Conservation (phyloP, 1,139 yeast species). For the Suhomyces atakaporum region DNA sequence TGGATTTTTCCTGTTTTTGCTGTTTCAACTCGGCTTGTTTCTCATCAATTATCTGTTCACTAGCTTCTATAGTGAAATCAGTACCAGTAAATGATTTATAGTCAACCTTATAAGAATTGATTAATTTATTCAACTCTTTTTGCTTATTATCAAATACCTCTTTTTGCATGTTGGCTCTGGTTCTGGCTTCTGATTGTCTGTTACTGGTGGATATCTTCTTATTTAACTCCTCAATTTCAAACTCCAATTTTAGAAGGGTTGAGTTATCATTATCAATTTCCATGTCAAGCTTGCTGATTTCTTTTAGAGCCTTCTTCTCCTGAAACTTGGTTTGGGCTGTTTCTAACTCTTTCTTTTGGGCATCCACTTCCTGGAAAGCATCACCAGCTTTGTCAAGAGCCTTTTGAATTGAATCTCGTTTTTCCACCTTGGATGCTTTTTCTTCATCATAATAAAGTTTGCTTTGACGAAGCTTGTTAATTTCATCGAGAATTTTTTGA, state of each 20-base stretch:
- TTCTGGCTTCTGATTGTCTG: constrained; percentile 54
- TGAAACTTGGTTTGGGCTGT: constrained; percentile 33
- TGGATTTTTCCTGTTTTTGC: constrained; percentile 16
- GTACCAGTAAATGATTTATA: constrained; percentile 21
- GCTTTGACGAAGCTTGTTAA: constrained; percentile 45
- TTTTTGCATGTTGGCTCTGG: constrained; percentile 16
- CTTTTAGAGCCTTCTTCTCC: constrained; percentile 27
- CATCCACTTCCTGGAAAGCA: constrained; percentile 43
- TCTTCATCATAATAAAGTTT: constrained; percentile 38
- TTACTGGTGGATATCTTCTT: constrained; percentile 52
- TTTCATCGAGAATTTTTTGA: constrained; percentile 14
- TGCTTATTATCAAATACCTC: constrained; percentile 17
- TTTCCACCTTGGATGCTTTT: constrained; percentile 30
- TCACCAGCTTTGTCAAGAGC: constrained; percentile 38
- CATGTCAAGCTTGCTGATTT: constrained; percentile 29
- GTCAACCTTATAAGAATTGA: constrained; percentile 17
- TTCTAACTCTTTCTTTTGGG: constrained; percentile 39
- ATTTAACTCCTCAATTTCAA: constrained; percentile 55
- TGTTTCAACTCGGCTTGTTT: constrained; percentile 13
- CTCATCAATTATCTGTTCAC: constrained; percentile 21
- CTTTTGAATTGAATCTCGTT: constrained; percentile 33
- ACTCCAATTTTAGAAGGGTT: constrained; percentile 47
- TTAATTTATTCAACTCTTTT: constrained; percentile 24
- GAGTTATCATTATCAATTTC: constrained; percentile 40
- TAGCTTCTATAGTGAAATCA: constrained; percentile 26